phyloP scores from a whole-genome alignment of 441 rosid species.

The Aquilaria agallochum region DNA sequence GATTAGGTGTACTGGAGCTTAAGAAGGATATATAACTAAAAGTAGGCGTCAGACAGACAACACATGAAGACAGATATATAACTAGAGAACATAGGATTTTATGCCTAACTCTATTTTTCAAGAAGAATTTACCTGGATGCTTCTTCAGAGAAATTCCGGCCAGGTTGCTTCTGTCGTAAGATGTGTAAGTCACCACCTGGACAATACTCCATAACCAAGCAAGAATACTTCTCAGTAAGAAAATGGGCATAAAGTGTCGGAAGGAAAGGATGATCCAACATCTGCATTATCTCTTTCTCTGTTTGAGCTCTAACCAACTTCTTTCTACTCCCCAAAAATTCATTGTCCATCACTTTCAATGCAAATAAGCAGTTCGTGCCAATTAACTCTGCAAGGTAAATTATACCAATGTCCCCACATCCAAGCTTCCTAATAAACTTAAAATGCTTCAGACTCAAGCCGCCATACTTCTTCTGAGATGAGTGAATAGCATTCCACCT shows the following conservation, averaged over 20 bases:
- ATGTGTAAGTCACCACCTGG: conserved; percentile 88
- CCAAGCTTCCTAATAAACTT: conserved; percentile 73
- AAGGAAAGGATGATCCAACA: conserved; percentile 87
- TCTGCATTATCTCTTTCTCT: conserved; percentile 74
- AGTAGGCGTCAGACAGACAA: no score
- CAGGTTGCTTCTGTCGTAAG: conserved; percentile 66
- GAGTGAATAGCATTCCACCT: conserved; percentile 74
- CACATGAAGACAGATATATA: no score
- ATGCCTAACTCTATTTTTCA: conserved; percentile 5
- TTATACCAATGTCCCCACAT: conserved; percentile 75
- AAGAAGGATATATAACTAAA: no score
- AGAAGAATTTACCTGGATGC: conserved; percentile 47
- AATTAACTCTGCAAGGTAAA: conserved; percentile 71
- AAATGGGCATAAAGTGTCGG: conserved; percentile 73
- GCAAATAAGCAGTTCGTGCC: conserved; percentile 64
- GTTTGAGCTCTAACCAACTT: conserved; percentile 74
- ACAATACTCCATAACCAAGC: conserved; percentile 85
- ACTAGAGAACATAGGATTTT: neutral
- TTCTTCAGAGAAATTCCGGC: conserved; percentile 65
- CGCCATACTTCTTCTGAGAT: conserved; percentile 55
- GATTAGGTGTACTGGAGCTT: no score
- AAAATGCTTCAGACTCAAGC: conserved; percentile 58
- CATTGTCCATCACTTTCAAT: conserved; percentile 75
- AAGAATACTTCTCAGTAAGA: conserved; percentile 58
- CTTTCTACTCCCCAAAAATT: conserved; percentile 62